A percentile compares a stretch with the other conserved stretches of the same genome.
Evolutionary conservation across 352 stramenopile genomes (phyloP).

Genomic region (Globisporangium splendens): DNA sequence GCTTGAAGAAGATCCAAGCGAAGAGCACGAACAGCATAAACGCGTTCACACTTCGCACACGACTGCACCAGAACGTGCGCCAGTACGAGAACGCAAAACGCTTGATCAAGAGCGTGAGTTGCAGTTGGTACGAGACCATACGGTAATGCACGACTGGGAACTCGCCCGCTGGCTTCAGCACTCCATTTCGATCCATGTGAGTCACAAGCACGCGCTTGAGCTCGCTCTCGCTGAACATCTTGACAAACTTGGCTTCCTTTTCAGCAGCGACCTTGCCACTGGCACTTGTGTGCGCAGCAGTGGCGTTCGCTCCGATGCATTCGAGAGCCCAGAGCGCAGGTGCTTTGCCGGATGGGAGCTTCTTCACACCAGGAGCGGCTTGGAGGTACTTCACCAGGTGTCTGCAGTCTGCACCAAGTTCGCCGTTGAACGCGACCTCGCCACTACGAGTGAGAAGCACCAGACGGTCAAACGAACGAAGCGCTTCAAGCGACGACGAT

Average conservation of each 20-base stretch:
- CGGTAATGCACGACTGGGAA: slow-evolving; percentile 7
- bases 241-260: slow-evolving; percentile 21
- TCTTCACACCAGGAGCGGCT: slow-evolving; percentile 14
- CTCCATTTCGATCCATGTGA: slow-evolving; percentile 11
- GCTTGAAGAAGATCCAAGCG: slow-evolving; percentile 12
- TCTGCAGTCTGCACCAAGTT: slow-evolving; percentile 13
- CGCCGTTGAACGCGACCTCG: slow-evolving; percentile 17
- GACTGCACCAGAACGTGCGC: slow-evolving; percentile 21
- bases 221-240: slow-evolving; percentile 22
- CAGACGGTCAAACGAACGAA: slow-evolving; percentile 17
- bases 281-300: not conserved
- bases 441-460: slow-evolving; percentile 16
- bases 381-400: slow-evolving; percentile 17
- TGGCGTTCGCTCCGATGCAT: slow-evolving; percentile 9
- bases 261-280: slow-evolving; percentile 2
- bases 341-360: slow-evolving; percentile 6
- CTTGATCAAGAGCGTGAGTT: slow-evolving; percentile 33
- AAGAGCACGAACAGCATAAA: slow-evolving; percentile 48
- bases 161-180: slow-evolving; percentile 8
- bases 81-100: slow-evolving; percentile 53
- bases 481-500: slow-evolving; percentile 7
- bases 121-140: slow-evolving; percentile 3
- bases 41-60: slow-evolving; percentile 19
- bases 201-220: slow-evolving; percentile 13
- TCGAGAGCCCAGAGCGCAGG: slow-evolving; percentile 15